Percentiles rank a stretch among this genome's conserved stretches.
Conservation (phyloP, 2,329 filamentous ascomycete genomes). For the Stagonosporopsis rhizophila region DNA sequence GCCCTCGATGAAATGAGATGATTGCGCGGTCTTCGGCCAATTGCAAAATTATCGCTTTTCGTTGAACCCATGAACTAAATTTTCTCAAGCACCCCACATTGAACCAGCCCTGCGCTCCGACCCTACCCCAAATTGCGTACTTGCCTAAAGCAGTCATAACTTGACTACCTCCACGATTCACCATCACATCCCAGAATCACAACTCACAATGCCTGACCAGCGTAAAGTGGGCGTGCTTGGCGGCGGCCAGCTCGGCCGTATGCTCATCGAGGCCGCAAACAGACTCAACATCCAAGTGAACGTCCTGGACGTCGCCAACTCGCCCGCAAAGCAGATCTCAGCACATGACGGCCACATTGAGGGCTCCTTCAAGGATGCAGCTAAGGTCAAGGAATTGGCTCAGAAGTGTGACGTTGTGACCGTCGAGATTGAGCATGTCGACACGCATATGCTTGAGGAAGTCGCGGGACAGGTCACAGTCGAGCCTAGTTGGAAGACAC, state of each 20-base stretch:
- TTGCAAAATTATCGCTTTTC: conserved; percentile 12
- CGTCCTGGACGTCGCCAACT: conserved; percentile 76
- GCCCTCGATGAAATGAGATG: background rate
- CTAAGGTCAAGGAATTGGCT: conserved; percentile 81
- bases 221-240: conserved; percentile 48
- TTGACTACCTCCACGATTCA: conserved; percentile 13
- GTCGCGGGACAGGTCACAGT: conserved; percentile 71
- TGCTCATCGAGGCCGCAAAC: conserved; percentile 90
- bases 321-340: conserved; percentile 87
- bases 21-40: conserved; percentile 2
- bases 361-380: conserved; percentile 86
- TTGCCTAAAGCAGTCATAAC: conserved; percentile 29
- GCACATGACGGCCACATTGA: conserved; percentile 75
- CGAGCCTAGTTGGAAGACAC: conserved; percentile 83
- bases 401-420: conserved; percentile 79
- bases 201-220: conserved; percentile 36
- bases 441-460: conserved; percentile 88
- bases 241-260: conserved; percentile 76
- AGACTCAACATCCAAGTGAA: conserved; percentile 79
- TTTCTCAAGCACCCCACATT: conserved; percentile 36
- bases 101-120: conserved; percentile 26
- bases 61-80: conserved; percentile 28
- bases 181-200: conserved; percentile 5
- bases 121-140: conserved; percentile 25
- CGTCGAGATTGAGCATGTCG: conserved; percentile 94